Base-by-base conservation (phyloP, 1,139 yeast genomes). In the Kluyveromyces sp. region DNA sequence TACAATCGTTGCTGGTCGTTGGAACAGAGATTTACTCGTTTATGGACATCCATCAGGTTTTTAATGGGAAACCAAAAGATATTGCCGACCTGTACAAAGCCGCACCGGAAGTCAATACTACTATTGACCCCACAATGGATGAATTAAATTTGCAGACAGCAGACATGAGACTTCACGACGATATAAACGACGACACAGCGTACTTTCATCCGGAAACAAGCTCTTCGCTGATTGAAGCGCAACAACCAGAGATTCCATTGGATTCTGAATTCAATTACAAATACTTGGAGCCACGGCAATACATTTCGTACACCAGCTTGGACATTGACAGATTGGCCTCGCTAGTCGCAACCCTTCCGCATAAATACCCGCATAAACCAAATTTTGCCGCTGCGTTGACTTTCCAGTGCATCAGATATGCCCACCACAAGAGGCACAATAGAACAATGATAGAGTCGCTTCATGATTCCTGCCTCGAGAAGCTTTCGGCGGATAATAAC, bases 321-420 rank as follows among this genome's bases (percentile, higher is more conserved):
- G 87, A 81, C 55, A 79, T 83, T 17, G 78, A 85, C 0, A 65
- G 70, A 11, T 66, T 83, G 44, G 79, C 80, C 47, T 72, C 74
- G 47, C 67, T 81, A 15, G 76, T 79, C 46, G 58, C 63, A 3
- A 31, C 16, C 13, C 61, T 82, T 44, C 72, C 69, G 42, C 70
- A 67, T 28, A 62, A 55, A 42, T 53, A 66, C 46, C 69, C 66
- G 30, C 84, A 79, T 53, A 72, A 75, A 44, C 71, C 87, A 0
- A 75, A 78, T 36, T 64, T 77, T 12, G 86, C 89, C 0, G 87
- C 92, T 0, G 78, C 85, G 0, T 70, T 82, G 4, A 61, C 81
- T 0, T 83, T 75, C 56, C 92, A 83, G 59, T 70, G 83, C 53
- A 58, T 81, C 11, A 66, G 92, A 51, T 83, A 78, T 55, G 75